Percentiles rank a stretch among this genome's conserved stretches.
Conservation (phyloP, 306 rosid species). For the Begonia loranthoides region DNA sequence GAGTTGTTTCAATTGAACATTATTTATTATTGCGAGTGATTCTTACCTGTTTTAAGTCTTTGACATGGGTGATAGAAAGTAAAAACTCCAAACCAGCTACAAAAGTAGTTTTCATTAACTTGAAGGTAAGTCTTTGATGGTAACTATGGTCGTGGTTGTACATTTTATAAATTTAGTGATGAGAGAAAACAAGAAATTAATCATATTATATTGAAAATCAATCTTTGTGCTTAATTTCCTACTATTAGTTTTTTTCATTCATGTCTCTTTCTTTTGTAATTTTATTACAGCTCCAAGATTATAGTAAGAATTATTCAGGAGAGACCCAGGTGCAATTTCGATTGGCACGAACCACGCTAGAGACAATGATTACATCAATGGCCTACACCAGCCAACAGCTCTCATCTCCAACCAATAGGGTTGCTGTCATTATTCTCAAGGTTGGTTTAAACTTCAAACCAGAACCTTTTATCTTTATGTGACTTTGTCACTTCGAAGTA, state of each 20-base stretch:
- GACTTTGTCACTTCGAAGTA: no score
- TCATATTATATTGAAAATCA: no score
- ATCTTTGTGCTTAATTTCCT: neutral
- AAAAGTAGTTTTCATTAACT: conserved; percentile 51
- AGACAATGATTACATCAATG: conserved; percentile 78
- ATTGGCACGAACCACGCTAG: conserved; percentile 54
- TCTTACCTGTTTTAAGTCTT: conserved; percentile 59
- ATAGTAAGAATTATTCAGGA: conserved; percentile 39
- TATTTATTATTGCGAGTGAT: conserved; percentile 39
- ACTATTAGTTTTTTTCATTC: conserved; percentile 10
- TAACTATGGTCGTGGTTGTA: no score
- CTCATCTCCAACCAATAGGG: conserved; percentile 51
- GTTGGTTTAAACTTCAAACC: conserved; percentile 13
- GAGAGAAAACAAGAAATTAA: no score
- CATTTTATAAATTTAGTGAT: no score
- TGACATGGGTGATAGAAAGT: conserved; percentile 69
- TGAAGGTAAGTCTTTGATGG: conserved; percentile 36
- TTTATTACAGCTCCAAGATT: conserved; percentile 53
- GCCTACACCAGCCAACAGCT: conserved; percentile 60
- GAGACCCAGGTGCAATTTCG: conserved; percentile 64
- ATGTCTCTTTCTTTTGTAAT: conserved; percentile 16
- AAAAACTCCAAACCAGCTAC: conserved; percentile 34
- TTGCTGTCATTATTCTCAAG: conserved; percentile 68
- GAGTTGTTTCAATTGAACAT: neutral
- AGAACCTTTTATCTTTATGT: no score